Conservation (phyloP, 768 basidiomycete species). For the Rhodotorula diobovata region DNA sequence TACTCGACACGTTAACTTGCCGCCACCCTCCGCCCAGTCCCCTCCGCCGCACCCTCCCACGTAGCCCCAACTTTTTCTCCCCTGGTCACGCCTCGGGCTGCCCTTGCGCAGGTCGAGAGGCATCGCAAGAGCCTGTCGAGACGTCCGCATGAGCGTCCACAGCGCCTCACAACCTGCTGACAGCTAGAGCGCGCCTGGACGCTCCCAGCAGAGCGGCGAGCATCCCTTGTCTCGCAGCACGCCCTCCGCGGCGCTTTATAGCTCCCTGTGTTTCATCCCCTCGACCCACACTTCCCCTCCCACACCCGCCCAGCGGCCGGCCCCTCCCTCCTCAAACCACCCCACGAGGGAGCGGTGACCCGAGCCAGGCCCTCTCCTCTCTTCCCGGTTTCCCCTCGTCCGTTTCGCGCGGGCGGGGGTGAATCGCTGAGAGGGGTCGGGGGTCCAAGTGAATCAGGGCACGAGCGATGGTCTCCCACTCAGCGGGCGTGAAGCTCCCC, state of each 20-base stretch:
- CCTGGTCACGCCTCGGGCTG: neutral
- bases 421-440: neutral
- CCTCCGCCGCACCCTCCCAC: neutral
- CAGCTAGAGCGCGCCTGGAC: too few relatives aligned
- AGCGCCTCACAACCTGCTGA: neutral
- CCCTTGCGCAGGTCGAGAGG: too few relatives aligned
- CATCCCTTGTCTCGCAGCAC: neutral
- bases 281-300: neutral
- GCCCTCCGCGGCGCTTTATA: too few relatives aligned
- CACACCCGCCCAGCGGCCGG: slow-evolving; percentile 8
- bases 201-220: too few relatives aligned
- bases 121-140: too few relatives aligned
- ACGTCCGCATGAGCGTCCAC: too few relatives aligned
- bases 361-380: neutral
- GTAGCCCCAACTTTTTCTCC: neutral
- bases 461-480: slow-evolving; percentile 33
- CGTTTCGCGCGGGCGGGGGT: too few relatives aligned
- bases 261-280: too few relatives aligned
- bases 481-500: slow-evolving; percentile 11
- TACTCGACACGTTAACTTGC: too few relatives aligned
- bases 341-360: neutral
- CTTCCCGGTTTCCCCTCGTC: neutral
- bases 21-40: neutral
- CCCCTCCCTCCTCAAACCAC: neutral
- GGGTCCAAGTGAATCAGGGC: neutral